Base-by-base conservation (phyloP, 1,284 basidiomycete species). In the Thelephora terrestris region DNA sequence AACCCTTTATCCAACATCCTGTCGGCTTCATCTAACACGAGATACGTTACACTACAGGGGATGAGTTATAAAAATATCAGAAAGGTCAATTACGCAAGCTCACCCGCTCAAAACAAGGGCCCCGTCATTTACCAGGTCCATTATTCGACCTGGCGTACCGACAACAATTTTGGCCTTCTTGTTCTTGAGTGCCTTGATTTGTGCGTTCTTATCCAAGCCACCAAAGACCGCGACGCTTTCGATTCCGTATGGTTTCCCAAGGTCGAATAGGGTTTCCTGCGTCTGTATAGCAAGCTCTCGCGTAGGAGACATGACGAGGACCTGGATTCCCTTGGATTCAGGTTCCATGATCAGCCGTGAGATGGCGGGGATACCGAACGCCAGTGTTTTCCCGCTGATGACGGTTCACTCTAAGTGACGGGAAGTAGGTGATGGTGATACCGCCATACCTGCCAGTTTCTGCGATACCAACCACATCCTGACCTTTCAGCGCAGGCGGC, bases 1-100 rank as follows among this genome's bases (percentile, higher is more conserved):
- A 99, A 99, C 0, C 96, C 96, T 60, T 89, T 93, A 65, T 99
- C 96, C 44, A 99, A 74, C 95, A 99, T 98, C 43, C 95, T 78
- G 68, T 99, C 95, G 2, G 95, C 95, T 68, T 99, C 95, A 61
- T 99, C 96, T 37, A 99, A 71, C 0, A 98, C 95, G 16, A 98
- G 74, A 71, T 94, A 98, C 45, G 81, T 75, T 23, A 98, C 91
- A 37, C 87, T 85, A 54, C 3, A 29, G 16, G 25, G 5, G 1
- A 27, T 12, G 39, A 6, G 47, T 18, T 20, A 32, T 27, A 29
- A 24, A 4, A n/a, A 45, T 35, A 25, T 29, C 14, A 10, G 37
- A 47, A 7, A 16, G 12, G 46, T 3, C 21, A 25, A 69, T 6
- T 10, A 25, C 12, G 2, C 18, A n/a, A n/a, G 17, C 81, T 57